Evolutionary conservation across 2,329 filamentous ascomycete genomes (phyloP).

Genomic region (Cercospora sp.): DNA sequence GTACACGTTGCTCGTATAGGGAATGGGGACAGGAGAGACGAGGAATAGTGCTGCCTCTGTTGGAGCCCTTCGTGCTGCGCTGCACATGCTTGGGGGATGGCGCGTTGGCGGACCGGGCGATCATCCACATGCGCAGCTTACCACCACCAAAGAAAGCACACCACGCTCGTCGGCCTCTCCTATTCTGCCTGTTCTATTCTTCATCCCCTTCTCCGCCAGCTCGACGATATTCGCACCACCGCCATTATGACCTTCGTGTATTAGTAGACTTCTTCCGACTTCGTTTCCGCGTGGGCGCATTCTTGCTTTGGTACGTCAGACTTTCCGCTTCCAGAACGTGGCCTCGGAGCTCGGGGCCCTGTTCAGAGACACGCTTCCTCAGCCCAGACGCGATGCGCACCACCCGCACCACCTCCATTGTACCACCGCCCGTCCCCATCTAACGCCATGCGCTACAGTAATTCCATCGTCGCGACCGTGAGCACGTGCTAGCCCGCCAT

Average conservation of each 20-base stretch:
- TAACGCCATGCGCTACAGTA: conserved; percentile 5
- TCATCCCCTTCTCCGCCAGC: background rate
- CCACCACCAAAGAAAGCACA: background rate
- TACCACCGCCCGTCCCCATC: background rate
- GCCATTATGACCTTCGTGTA: background rate
- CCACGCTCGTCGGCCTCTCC: conserved; percentile 1
- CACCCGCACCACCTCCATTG: background rate
- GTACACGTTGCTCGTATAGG: background rate
- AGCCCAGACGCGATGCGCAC: background rate
- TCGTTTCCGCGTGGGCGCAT: conserved; percentile 3
- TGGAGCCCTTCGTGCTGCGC: background rate
- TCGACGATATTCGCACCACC: background rate
- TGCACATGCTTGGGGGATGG: background rate
- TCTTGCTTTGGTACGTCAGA: conserved; percentile 16
- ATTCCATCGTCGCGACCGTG: background rate
- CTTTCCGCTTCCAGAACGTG: background rate
- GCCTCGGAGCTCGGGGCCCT: background rate
- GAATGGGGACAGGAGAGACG: background rate
- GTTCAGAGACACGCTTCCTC: background rate
- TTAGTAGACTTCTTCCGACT: background rate
- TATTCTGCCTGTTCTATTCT: background rate
- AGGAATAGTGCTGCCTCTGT: background rate
- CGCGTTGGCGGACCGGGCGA: conserved; percentile 1
- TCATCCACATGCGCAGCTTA: conserved; percentile 6
- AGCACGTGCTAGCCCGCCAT: conserved; percentile 18